Percentiles rank a stretch among this genome's conserved stretches.
Conservation (phyloP, 2,329 filamentous ascomycete species). For the Colletotrichum musae region DNA sequence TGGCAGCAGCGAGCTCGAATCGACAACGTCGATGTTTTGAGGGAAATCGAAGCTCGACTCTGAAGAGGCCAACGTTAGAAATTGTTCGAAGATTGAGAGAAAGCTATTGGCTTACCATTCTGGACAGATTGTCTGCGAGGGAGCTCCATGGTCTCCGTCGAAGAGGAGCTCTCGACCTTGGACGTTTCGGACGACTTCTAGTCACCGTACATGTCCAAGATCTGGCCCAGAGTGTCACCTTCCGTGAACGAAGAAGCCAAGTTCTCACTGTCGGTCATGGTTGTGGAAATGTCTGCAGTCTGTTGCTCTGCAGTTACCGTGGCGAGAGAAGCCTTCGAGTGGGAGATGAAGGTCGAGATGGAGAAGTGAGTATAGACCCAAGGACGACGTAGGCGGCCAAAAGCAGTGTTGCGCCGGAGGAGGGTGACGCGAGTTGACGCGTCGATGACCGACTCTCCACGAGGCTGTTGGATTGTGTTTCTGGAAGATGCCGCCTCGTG, state of each 20-base stretch:
- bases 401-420: not conserved
- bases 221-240: not conserved
- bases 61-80: no score
- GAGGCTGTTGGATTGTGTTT: not conserved
- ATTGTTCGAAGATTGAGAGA: no score
- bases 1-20: not conserved
- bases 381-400: not conserved
- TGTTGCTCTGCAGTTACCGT: not conserved
- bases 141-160: not conserved
- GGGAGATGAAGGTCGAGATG: not conserved
- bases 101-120: not conserved
- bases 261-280: not conserved
- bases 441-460: not conserved
- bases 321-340: not conserved
- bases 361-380: constrained; percentile 11
- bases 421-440: not conserved
- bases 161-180: not conserved
- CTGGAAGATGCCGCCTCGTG: not conserved
- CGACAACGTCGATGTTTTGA: no score
- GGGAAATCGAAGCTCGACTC: no score
- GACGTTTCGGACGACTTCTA: not conserved
- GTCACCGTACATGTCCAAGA: constrained; percentile 18
- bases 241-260: not conserved
- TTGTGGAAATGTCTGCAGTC: not conserved
- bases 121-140: not conserved